These are phyloP conservation scores for Neofusicoccum cordaticola DNA, from an alignment of 2,329 filamentous ascomycete genomes.

Conservation along the genomic window DNA sequence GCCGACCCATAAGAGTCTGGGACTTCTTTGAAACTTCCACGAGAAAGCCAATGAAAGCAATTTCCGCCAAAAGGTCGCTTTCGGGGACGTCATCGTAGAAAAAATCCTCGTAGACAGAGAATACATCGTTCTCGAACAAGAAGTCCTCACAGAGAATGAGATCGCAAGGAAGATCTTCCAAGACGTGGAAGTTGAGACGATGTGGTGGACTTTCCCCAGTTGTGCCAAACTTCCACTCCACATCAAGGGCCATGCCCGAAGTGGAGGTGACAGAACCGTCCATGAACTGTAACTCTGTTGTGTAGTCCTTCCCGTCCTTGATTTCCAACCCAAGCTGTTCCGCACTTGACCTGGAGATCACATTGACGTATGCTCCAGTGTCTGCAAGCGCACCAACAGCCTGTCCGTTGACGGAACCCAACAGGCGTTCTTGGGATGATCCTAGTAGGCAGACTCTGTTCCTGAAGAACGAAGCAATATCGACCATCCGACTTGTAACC, in stretches of 20 bases:
- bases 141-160: neutral
- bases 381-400: neutral
- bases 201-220: neutral
- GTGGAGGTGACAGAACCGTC: neutral
- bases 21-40: too few relatives aligned
- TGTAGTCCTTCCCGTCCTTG: neutral
- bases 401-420: neutral
- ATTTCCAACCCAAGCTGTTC: neutral
- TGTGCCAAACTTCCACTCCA: neutral
- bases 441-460: too few relatives aligned
- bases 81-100: neutral
- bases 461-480: neutral
- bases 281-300: neutral
- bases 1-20: rapidly evolving
- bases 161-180: neutral
- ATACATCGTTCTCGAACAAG: neutral
- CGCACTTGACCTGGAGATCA: neutral
- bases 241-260: neutral
- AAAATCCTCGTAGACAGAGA: neutral
- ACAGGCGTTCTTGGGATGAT: neutral
- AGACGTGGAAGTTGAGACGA: neutral
- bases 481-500: neutral
- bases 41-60: too few relatives aligned
- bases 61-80: too few relatives aligned
- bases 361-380: neutral